A percentile compares a stretch with the other conserved stretches of the same genome.
Evolutionary conservation across 23 red algal species (phyloP).

Genomic region (Agarophyton chilense): DNA sequence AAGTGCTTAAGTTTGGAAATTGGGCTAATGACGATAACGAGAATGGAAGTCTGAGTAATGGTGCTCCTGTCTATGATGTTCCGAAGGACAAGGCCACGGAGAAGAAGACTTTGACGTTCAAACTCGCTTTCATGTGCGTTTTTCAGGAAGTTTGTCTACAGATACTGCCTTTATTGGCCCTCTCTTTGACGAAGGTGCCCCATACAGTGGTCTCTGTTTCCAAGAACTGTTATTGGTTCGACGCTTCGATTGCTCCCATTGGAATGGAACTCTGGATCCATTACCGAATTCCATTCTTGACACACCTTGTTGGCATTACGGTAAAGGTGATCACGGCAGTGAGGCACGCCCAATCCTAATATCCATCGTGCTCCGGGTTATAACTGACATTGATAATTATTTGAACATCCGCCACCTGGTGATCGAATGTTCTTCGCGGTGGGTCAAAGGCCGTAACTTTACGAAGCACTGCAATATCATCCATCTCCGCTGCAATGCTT

Average conservation of each 20-base stretch:
- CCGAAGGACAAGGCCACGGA: background rate
- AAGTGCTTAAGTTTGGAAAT: background rate
- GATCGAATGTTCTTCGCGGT: background rate
- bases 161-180: background rate
- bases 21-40: background rate
- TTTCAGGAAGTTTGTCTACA: background rate
- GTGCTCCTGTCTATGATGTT: background rate
- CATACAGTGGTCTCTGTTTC: background rate
- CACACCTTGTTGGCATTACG: conserved; percentile 9
- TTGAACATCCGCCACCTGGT: background rate
- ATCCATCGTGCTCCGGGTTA: background rate
- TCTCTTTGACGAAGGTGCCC: conserved; percentile 5
- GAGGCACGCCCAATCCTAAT: background rate
- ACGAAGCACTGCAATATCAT: conserved; percentile 1
- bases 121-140: background rate
- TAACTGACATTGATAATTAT: background rate
- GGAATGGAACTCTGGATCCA: conserved; percentile 8
- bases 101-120: background rate
- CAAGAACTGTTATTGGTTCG: conserved; percentile 15
- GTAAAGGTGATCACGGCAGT: background rate
- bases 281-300: background rate
- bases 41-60: background rate
- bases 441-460: background rate
- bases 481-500: background rate
- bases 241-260: background rate